These are phyloP conservation scores for Rhizophlyctis rosea DNA, from an alignment of 192 early-diverging fungal species.

Conservation along the genomic window DNA sequence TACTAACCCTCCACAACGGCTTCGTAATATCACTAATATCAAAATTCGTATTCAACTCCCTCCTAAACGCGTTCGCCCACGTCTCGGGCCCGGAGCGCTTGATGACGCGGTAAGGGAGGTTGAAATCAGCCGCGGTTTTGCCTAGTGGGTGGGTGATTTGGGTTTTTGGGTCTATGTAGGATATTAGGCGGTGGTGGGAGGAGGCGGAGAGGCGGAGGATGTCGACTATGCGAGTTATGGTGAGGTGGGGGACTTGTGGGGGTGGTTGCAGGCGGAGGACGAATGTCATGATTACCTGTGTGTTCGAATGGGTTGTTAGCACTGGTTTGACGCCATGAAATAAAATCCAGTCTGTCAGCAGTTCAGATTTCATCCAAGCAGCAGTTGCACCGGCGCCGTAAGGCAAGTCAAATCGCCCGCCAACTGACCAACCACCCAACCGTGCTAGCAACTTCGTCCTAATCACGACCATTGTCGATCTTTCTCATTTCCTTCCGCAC, in stretches of 20 bases:
- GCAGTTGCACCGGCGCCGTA: no score
- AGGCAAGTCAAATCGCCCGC: no score
- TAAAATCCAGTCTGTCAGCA: neutral
- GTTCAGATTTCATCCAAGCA: no score
- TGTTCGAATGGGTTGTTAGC: neutral
- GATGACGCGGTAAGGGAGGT: slow-evolving; percentile 23
- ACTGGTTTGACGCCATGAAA: neutral
- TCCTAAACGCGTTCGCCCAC: slow-evolving; percentile 30
- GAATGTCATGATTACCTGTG: slow-evolving; percentile 42
- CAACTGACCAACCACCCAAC: no score
- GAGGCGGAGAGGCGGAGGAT: slow-evolving; percentile 35
- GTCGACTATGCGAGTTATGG: slow-evolving; percentile 34
- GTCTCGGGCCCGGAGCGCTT: slow-evolving; percentile 13
- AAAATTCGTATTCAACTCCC: slow-evolving; percentile 46
- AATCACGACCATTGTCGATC: no score
- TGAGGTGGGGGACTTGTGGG: neutral
- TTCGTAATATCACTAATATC: slow-evolving; percentile 30
- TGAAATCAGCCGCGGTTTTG: slow-evolving; percentile 36
- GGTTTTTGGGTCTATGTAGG: slow-evolving; percentile 37
- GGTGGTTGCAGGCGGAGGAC: slow-evolving; percentile 34
- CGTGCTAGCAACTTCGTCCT: no score
- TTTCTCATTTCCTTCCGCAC: no score
- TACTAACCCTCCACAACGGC: slow-evolving; percentile 37
- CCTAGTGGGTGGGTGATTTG: slow-evolving; percentile 26
- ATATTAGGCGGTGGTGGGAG: slow-evolving; percentile 36